Evolutionary conservation across 371 early-diverging fungal genomes (phyloP).

Genomic region (Conidiobolus incongruus): DNA sequence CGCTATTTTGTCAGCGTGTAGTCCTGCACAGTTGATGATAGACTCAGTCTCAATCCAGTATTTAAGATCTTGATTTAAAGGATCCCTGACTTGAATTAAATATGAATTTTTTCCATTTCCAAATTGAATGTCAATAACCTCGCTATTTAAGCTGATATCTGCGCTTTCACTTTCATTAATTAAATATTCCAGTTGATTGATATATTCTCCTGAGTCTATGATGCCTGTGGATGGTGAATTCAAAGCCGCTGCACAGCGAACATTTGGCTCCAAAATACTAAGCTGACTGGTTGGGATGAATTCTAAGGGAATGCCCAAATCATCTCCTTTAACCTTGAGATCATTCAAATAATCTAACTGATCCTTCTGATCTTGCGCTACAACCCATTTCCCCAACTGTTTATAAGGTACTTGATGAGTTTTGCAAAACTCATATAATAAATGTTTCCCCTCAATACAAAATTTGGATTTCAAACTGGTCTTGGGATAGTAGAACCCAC

Average conservation of each 20-base stretch:
- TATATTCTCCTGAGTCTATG: conserved; percentile 41
- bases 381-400: conserved; percentile 57
- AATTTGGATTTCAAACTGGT: conserved; percentile 52
- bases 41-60: conserved; percentile 22
- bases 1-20: conserved; percentile 41
- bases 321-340: conserved; percentile 27
- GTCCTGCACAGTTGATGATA: conserved; percentile 62
- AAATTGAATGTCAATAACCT: conserved; percentile 18
- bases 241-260: conserved; percentile 26
- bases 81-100: conserved; percentile 17
- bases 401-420: conserved; percentile 20
- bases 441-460: conserved; percentile 50
- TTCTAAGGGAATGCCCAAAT: conserved; percentile 29
- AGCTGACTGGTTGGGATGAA: conserved; percentile 22
- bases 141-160: conserved; percentile 21
- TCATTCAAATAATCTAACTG: conserved; percentile 28
- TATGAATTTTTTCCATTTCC: conserved; percentile 12
- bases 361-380: conserved; percentile 25
- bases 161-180: conserved; percentile 15
- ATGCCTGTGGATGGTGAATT: conserved; percentile 63
- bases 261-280: conserved; percentile 25
- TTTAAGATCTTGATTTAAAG: conserved; percentile 7
- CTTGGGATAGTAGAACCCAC: conserved; percentile 66
- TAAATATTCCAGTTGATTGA: conserved; percentile 28
- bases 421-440: conserved; percentile 36